These are phyloP conservation scores for Postia placenta DNA, from an alignment of 768 basidiomycete species.

Conservation along the genomic window DNA sequence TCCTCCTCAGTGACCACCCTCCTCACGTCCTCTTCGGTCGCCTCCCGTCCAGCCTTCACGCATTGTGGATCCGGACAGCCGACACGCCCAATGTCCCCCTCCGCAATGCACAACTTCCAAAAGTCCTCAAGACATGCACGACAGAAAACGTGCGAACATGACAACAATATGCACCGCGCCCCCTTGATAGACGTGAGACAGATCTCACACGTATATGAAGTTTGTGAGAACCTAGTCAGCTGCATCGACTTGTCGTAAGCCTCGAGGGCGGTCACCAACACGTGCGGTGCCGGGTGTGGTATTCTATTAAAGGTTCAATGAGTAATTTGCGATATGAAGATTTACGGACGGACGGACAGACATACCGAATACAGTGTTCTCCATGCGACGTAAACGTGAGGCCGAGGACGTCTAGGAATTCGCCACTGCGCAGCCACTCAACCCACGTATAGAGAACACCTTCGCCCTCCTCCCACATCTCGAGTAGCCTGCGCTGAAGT, in stretches of 20 bases:
- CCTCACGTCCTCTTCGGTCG: constrained; percentile 66
- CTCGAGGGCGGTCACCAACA: constrained; percentile 43
- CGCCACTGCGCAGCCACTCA: constrained; percentile 62
- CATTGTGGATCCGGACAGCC: constrained; percentile 79
- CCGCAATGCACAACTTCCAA: constrained; percentile 75
- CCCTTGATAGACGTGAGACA: constrained; percentile 76
- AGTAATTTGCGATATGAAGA: too few species aligned
- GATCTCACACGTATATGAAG: constrained; percentile 67
- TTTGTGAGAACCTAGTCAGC: constrained; percentile 50
- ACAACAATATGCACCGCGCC: constrained; percentile 60
- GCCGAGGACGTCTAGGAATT: constrained; percentile 47
- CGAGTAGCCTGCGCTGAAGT: constrained; percentile 36
- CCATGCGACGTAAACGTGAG: constrained; percentile 29
- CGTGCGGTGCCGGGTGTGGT: constrained; percentile 48
- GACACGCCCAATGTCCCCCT: constrained; percentile 72
- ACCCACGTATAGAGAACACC: constrained; percentile 65
- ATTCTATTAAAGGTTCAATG: constrained; percentile 45
- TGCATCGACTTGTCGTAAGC: constrained; percentile 42
- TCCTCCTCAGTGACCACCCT: constrained; percentile 62
- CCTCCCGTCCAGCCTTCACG: constrained; percentile 56
- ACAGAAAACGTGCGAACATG: constrained; percentile 80
- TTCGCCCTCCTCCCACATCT: constrained; percentile 58
- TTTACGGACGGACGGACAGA: not conserved
- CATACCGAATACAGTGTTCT: constrained; percentile 32
- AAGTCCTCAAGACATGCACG: constrained; percentile 73